Evolutionary conservation across 2,329 filamentous ascomycete genomes (phyloP).

Genomic region (Emergomyces orientalis): DNA sequence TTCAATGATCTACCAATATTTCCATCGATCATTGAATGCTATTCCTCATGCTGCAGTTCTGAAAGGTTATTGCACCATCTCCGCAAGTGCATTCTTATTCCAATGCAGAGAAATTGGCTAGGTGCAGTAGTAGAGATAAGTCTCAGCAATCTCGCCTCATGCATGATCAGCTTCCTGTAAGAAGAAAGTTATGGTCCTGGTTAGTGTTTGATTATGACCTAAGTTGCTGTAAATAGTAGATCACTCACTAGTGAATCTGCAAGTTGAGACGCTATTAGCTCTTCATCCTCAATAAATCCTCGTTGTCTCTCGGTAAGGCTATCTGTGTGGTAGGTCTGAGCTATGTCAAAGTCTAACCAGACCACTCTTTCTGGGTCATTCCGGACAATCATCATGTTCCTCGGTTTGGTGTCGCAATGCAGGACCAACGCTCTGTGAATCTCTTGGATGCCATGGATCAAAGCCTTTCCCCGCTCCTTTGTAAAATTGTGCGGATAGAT

Average conservation of each 20-base stretch:
- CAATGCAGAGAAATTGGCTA: neutral
- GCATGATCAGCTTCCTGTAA: neutral
- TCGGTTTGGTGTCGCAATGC: conserved; percentile 21
- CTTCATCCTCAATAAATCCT: conserved; percentile 7
- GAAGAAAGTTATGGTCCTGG: conserved; percentile 1
- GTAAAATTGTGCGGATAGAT: conserved; percentile 16
- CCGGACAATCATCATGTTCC: conserved; percentile 19
- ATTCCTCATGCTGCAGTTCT: neutral
- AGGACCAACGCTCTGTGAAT: conserved; percentile 19
- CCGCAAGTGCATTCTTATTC: neutral
- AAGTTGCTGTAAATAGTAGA: neutral
- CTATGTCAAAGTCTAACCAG: conserved; percentile 13
- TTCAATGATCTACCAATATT: conserved; percentile 1
- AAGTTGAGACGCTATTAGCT: neutral
- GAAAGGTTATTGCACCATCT: neutral
- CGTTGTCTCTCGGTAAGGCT: conserved; percentile 8
- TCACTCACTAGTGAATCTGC: neutral
- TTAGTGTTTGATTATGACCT: neutral
- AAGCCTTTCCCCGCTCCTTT: conserved; percentile 13
- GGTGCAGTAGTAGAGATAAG: neutral
- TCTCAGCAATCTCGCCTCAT: neutral
- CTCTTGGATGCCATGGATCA: conserved; percentile 17
- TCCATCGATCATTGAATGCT: conserved; percentile 1
- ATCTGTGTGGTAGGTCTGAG: conserved; percentile 7
- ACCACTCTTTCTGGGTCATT: conserved; percentile 13